Base-by-base conservation (phyloP, 2,329 filamentous ascomycete genomes). In the Chaetomiaceae sp. region DNA sequence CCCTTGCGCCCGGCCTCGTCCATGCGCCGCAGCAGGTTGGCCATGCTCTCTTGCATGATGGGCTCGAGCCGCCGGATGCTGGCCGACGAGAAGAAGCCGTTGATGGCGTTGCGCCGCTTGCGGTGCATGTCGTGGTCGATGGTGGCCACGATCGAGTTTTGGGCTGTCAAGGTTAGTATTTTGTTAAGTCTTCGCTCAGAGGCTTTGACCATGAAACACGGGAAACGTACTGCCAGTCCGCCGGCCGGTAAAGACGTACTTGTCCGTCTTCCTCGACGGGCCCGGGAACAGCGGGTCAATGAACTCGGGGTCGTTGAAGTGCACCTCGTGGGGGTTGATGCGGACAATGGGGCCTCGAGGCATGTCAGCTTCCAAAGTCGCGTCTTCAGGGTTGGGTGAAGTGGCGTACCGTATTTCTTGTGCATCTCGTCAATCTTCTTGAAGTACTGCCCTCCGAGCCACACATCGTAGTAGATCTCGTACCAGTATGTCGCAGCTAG, bases 11-110 rank as follows among this genome's bases (percentile, higher is more conserved):
- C 42, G 5, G 42, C 14, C 2, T 36, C 27, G 1, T 49, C 45
- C 22, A 61, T 20, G 0, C 58, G 51, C 0, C 7, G 2, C 1
- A 63, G 44, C 27, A 64, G 33, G 31, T 51, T 57, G 2, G 11
- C 7, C 17, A 62, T 25, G 33, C 52, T 12, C 19, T 56, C 40
- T n/a, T 56, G 52, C 20, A 64, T 58, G 29, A 61, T 49, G 6
- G 52, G 54, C 49, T 63, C 55, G 12, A 64, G 49, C 50, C 53
- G 42, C 3, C 48, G 39, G 7, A 63, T 53, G 25, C 51, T 57
- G 27, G 47, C 45, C 3, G 39, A 40, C 14, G 54, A 56, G 39
- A 59, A 59, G 37, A 59, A 56, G 19, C 23, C 20, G 19, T 47
- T 52, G 5, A 59, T 22, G 11, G 57, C 38, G n/a, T 42, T 49